Evolutionary conservation across 1,284 basidiomycete species (phyloP), one percentile per base, ranked within the genome.

Genomic region (Leccinum idahoense): DNA sequence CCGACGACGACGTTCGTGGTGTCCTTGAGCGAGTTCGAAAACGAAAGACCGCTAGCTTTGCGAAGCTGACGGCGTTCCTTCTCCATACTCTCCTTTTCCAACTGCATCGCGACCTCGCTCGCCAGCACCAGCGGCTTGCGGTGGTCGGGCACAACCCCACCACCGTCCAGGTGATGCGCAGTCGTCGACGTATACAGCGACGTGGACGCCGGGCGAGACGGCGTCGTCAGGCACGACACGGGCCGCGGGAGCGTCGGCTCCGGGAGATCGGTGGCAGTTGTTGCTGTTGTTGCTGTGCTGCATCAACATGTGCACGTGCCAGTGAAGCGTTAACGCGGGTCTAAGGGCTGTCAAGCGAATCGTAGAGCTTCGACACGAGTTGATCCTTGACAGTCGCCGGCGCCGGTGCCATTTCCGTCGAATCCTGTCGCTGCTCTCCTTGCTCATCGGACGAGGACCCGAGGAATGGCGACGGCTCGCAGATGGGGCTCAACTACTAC

Each of bases 51-150:
- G n/a, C n/a, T n/a, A n/a, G n/a, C n/a, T n/a, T n/a, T n/a, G n/a
- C n/a, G n/a, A n/a, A n/a, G n/a, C n/a, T n/a, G n/a, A n/a, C n/a
- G n/a, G n/a, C n/a, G n/a, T n/a, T n/a, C n/a, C n/a, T n/a, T n/a
- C 60, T 74, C 72, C 5, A 67, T 62, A 20, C 64, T 64, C 61
- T 76, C 72, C 62, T 64, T 73, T 58, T 76, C 72, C 37, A 74
- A 55, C n/a, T 74, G 74, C 74, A 75, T 72, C 6, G 72, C 72
- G 44, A 58, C 74, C 15, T 75, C 72, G 32, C 72, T 76, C 15
- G 72, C 74, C n/a, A 72, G 72, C 35, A 76, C 72, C 15, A 76
- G 12, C 15, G 72, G 70, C 46, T 67, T 72, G 56, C 68, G 64
- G 32, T 74, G n/a, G n/a, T 18, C 44, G n/a, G 44, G 44, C 44